Base-by-base conservation (phyloP, 805 yeast species). In the Ogataea chonburiensis region DNA sequence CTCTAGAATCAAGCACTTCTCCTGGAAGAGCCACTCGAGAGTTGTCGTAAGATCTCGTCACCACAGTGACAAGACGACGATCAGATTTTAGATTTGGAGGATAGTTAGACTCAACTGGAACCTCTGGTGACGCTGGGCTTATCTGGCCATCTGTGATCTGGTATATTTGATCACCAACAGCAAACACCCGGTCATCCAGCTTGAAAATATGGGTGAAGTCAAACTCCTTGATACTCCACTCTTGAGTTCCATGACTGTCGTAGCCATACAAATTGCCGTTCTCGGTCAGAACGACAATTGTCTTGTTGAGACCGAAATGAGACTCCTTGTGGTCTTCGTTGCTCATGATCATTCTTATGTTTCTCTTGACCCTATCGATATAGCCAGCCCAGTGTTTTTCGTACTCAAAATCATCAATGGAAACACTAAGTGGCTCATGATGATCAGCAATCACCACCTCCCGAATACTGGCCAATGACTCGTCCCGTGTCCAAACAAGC, bases 1-100 rank as follows among this genome's bases (percentile, higher is more conserved):
- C 68, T 53, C 86, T 73, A 48, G 83, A 79, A 14, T 81, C 80
- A 18, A 84, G 61, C 0, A 83, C 75, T 17, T 75, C 70, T 7
- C 95, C 97, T 31, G 81, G 56, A 10, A 81, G 80, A 0, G 81
- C 77, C 4, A 71, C 63, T 9, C 55, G 49, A 13, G 66, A 72
- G 10, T 58, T 60, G 7, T 55, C 56, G 3, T 63, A 60, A 28
- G 64, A 65, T 38, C 76, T 67, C 2, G 56, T 26, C 12, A 9
- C 21, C 1, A 28, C 20, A 6, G 20, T 16, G n/a, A 36, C 5
- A 8, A 36, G 26, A 15, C 25, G 16, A 16, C n/a, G 24, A 4
- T 13, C 16, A 3, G 17, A n/a, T 10, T 35, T 30, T 11, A 35
- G 10, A 10, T 41, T 37, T 5, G n/a, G 19, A 2, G 33, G 37